Evolutionary conservation across 164 flowering plant genomes (phyloP), one percentile per base, ranked within the genome.

Genomic region (Magnolia sinica): DNA sequence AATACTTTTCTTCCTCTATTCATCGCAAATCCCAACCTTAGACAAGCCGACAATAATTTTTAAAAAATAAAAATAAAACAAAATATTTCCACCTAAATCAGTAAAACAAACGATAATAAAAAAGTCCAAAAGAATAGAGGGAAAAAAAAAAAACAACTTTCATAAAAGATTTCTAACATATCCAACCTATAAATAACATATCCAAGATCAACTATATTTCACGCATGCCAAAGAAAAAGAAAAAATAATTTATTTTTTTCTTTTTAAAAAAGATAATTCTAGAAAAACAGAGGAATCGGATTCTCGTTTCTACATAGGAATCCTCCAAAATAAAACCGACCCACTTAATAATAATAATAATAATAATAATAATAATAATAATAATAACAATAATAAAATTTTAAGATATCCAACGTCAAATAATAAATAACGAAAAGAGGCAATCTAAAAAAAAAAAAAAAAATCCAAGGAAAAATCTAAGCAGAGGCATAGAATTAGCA

Each of bases 221-320:
- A 59, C 64, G 45, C 45, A 37, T 37, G 45, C 45, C 45, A 37
- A 37, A 37, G 45, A 37, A 37, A 37, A 37, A 37, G 45, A 5
- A 37, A n/a, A n/a, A n/a, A n/a, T n/a, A n/a, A n/a, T n/a, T n/a
- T n/a, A n/a, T n/a, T n/a, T n/a, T n/a, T n/a, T n/a, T n/a, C n/a
- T n/a, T n/a, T n/a, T n/a, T n/a, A n/a, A n/a, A n/a, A 37, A 37
- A 37, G 7, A 37, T 3, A 37, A 37, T 37, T 37, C 45, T 37
- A 37, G 45, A 37, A 59, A 59, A 59, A 22, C 64, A 24, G 50
- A 50, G 68, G 18, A 24, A 20, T 20, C 16, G 51, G 11, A 78
- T 50, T 50, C 64, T 37, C 58, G 50, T 27, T 50, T 72, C 55
- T 20, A 65, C 76, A 72, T 64, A 64, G 51, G 72, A 77, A 64